Conservation (phyloP, 2,329 filamentous ascomycete species). For the Sphaerostilbella broomeana region DNA sequence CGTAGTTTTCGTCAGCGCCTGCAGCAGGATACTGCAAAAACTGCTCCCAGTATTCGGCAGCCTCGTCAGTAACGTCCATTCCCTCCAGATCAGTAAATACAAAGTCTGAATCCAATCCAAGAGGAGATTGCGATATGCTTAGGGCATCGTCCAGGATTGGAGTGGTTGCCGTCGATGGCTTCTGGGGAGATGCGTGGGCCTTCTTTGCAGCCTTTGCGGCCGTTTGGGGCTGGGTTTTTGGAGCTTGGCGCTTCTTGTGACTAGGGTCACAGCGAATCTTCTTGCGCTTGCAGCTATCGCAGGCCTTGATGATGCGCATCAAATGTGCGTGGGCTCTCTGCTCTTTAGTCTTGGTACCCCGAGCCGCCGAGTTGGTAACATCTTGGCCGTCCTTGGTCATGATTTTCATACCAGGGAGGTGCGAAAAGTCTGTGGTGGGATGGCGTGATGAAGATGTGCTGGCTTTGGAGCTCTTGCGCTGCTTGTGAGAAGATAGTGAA, state of each 20-base stretch:
- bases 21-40: slow-evolving; percentile 38
- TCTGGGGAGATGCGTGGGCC: slow-evolving; percentile 23
- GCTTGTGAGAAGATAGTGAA: slow-evolving; percentile 24
- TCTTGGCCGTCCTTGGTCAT: slow-evolving; percentile 57
- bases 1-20: slow-evolving; percentile 33
- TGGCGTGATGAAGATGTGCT: slow-evolving; percentile 22
- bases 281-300: slow-evolving; percentile 54
- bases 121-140: slow-evolving; percentile 4
- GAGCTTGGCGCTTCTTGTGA: slow-evolving; percentile 44
- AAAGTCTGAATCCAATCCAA: slow-evolving; percentile 18
- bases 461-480: slow-evolving; percentile 23
- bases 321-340: slow-evolving; percentile 60
- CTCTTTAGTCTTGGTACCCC: slow-evolving; percentile 60
- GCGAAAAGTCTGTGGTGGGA: slow-evolving; percentile 40
- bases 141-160: slow-evolving; percentile 1
- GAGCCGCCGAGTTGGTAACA: slow-evolving; percentile 55
- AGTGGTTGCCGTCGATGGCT: slow-evolving; percentile 15
- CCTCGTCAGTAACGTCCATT: slow-evolving; percentile 11
- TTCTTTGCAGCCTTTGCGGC: slow-evolving; percentile 37
- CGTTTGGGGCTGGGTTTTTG: slow-evolving; percentile 25
- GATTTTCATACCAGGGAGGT: slow-evolving; percentile 59
- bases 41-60: slow-evolving; percentile 37
- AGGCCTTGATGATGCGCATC: slow-evolving; percentile 63
- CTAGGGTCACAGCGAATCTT: slow-evolving; percentile 58
- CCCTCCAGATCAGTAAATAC: slow-evolving; percentile 19